phyloP scores from a whole-genome alignment of 2,329 filamentous ascomycete genomes.

The Diaporthe capsici region DNA sequence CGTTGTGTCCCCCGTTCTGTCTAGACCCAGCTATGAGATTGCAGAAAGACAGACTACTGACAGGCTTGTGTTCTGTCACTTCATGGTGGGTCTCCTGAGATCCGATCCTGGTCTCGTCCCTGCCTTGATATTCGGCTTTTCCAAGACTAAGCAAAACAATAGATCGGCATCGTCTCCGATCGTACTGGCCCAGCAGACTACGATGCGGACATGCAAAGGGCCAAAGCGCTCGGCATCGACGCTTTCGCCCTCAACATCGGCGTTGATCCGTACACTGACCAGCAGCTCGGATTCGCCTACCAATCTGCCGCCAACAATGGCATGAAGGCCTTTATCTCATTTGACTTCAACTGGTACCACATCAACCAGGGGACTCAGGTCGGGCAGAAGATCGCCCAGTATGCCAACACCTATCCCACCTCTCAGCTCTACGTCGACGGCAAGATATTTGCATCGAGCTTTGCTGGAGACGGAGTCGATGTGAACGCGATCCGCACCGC shows the following conservation, averaged over 20 bases:
- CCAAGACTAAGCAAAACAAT: neutral
- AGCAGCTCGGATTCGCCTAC: slow-evolving; percentile 64
- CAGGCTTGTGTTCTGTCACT: slow-evolving; percentile 58
- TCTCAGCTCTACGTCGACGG: slow-evolving; percentile 65
- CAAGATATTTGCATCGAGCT: slow-evolving; percentile 68
- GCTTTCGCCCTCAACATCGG: slow-evolving; percentile 51
- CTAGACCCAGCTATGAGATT: slow-evolving; percentile 5
- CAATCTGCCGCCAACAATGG: slow-evolving; percentile 60
- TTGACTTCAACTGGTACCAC: slow-evolving; percentile 66
- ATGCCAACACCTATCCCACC: slow-evolving; percentile 51
- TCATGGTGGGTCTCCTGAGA: slow-evolving; percentile 48
- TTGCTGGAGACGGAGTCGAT: slow-evolving; percentile 63
- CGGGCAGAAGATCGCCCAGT: slow-evolving; percentile 62
- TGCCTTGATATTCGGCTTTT: neutral
- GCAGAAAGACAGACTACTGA: slow-evolving; percentile 4
- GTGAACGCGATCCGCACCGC: slow-evolving; percentile 56
- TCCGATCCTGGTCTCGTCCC: neutral
- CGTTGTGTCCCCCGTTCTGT: neutral
- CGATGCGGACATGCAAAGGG: slow-evolving; percentile 52
- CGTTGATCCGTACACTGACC: slow-evolving; percentile 57
- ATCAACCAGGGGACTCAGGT: slow-evolving; percentile 54
- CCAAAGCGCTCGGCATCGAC: slow-evolving; percentile 47
- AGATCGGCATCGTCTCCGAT: slow-evolving; percentile 60
- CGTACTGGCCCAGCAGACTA: slow-evolving; percentile 59
- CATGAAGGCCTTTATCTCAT: slow-evolving; percentile 70